Conservation (phyloP, 192 early-diverging fungal species). For the Rhizoclosmatium sp. region DNA sequence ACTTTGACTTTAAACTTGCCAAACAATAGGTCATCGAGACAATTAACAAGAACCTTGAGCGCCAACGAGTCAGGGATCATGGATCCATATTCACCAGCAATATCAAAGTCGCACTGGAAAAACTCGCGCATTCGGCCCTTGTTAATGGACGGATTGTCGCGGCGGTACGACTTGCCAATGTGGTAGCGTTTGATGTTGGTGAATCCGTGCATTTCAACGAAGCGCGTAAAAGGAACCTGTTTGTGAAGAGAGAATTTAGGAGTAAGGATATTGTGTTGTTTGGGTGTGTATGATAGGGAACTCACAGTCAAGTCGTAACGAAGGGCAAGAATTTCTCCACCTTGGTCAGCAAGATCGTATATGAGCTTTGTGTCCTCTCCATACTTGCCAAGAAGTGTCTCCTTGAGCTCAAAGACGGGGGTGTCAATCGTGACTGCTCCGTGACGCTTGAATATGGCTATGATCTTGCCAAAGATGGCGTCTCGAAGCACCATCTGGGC, state of each 20-base stretch:
- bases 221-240: slow-evolving; percentile 93
- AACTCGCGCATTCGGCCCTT: slow-evolving; percentile 99
- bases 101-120: slow-evolving; percentile 98
- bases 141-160: slow-evolving; percentile 97
- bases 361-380: slow-evolving; percentile 99
- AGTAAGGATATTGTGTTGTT: neutral
- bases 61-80: slow-evolving; percentile 97
- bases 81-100: slow-evolving; percentile 91
- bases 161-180: slow-evolving; percentile 97
- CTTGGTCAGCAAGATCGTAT: slow-evolving; percentile 97
- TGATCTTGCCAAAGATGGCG: slow-evolving; percentile 88
- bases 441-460: slow-evolving; percentile 90
- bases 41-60: slow-evolving; percentile 81
- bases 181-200: slow-evolving; percentile 96
- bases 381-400: slow-evolving; percentile 95
- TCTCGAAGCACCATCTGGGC: slow-evolving; percentile 97
- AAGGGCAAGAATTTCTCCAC: slow-evolving; percentile 93
- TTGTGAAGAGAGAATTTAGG: neutral
- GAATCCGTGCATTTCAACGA: slow-evolving; percentile 89
- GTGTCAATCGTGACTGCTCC: slow-evolving; percentile 99
- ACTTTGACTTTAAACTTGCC: slow-evolving; percentile 92
- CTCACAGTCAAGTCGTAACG: slow-evolving; percentile 94
- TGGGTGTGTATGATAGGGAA: neutral
- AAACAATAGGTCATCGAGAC: slow-evolving; percentile 79
- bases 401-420: slow-evolving; percentile 97